Evolutionary conservation across 345 rosid species (phyloP).

Genomic region (Bruguiera gymnorhiza): DNA sequence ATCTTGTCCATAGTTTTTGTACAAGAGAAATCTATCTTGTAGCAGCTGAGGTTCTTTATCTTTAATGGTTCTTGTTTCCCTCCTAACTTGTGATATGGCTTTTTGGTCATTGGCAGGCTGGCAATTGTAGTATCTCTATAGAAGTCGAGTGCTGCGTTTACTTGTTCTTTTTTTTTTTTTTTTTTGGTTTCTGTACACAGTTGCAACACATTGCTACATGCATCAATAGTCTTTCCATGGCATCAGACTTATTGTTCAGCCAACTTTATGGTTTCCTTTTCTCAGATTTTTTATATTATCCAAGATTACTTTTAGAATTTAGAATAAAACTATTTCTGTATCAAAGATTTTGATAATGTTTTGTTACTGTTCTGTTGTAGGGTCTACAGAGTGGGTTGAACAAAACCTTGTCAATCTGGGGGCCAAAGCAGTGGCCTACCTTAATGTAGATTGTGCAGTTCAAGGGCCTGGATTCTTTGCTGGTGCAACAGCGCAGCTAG

Average conservation of each 20-base stretch:
- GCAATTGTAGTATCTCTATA: background rate
- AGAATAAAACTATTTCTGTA: background rate
- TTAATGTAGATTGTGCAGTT: conserved; percentile 98
- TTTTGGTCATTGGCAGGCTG: too few species aligned
- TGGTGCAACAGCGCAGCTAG: conserved; percentile 85
- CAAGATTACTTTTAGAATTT: background rate
- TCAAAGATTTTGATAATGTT: conserved; percentile 3
- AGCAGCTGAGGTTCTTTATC: too few species aligned
- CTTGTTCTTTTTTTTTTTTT: background rate
- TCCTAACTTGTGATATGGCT: too few species aligned
- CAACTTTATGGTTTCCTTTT: background rate
- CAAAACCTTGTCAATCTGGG: conserved; percentile 76
- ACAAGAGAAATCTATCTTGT: too few species aligned
- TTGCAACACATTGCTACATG: too few species aligned
- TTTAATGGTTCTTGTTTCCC: too few species aligned
- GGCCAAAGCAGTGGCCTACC: conserved; percentile 81
- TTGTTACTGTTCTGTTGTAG: conserved; percentile 32
- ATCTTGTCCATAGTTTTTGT: too few species aligned
- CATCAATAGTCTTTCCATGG: too few species aligned
- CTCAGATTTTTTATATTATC: background rate
- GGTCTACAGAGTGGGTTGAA: conserved; percentile 99
- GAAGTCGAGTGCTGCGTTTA: background rate
- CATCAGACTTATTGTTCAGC: background rate
- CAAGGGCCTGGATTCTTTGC: conserved; percentile 93
- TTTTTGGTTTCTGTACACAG: too few species aligned